phyloP scores from a whole-genome alignment of 2,329 filamentous ascomycete genomes.

The Macrophomina tecta region DNA sequence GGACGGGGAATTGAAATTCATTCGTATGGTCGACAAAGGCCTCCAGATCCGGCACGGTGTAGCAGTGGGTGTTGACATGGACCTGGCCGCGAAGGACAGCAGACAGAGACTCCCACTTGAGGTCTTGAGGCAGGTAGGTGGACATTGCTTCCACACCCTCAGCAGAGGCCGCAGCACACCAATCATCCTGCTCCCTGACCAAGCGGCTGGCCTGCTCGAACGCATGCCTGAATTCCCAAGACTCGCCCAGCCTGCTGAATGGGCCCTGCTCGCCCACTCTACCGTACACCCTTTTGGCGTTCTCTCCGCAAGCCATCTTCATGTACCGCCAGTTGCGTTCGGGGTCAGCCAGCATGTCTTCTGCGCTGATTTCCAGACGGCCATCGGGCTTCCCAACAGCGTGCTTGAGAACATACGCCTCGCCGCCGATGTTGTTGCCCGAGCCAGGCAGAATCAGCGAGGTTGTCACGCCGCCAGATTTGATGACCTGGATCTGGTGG shows the following conservation, averaged over 20 bases:
- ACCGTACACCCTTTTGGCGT: slow-evolving; percentile 68
- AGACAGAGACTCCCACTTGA: slow-evolving; percentile 67
- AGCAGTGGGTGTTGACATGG: slow-evolving; percentile 74
- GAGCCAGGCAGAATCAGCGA: slow-evolving; percentile 71
- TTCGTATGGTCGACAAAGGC: slow-evolving; percentile 73
- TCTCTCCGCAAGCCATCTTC: slow-evolving; percentile 79
- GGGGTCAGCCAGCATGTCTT: slow-evolving; percentile 70
- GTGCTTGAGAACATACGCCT: slow-evolving; percentile 73
- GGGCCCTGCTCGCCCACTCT: slow-evolving; percentile 60
- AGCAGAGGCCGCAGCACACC: slow-evolving; percentile 65
- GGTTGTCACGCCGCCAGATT: slow-evolving; percentile 74
- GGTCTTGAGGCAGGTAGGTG: slow-evolving; percentile 66
- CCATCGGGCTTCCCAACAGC: slow-evolving; percentile 66
- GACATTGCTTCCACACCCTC: slow-evolving; percentile 59
- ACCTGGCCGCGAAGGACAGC: slow-evolving; percentile 71
- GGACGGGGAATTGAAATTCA: slow-evolving; percentile 71
- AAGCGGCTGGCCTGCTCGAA: slow-evolving; percentile 67
- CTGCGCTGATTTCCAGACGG: slow-evolving; percentile 66
- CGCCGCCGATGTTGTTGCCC: slow-evolving; percentile 75
- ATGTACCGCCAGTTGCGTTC: slow-evolving; percentile 72
- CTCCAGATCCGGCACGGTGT: slow-evolving; percentile 72
- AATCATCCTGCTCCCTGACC: slow-evolving; percentile 69
- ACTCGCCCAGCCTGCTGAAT: slow-evolving; percentile 69
- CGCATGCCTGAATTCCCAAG: slow-evolving; percentile 71
- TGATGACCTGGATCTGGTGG: slow-evolving; percentile 71